phyloP scores from a whole-genome alignment of 2,329 filamentous ascomycete genomes.

The Alternaria solani region DNA sequence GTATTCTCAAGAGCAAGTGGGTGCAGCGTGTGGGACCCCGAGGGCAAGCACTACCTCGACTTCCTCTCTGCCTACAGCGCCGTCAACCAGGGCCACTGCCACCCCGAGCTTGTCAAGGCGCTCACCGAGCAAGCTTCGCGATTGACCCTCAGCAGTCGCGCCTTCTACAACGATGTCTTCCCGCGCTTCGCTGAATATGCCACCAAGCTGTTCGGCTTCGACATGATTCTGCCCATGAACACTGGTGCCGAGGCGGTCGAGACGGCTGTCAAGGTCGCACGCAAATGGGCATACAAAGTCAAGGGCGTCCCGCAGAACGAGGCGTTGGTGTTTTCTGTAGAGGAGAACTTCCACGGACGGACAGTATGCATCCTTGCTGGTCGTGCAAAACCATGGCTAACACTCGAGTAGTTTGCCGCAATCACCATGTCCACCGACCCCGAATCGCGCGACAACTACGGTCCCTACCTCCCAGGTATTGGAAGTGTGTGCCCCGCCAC shows the following conservation, averaged over 20 bases:
- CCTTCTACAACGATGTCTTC: conserved; percentile 99
- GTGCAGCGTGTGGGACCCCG: conserved; percentile 94
- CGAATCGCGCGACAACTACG: conserved; percentile 96
- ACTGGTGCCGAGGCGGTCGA: conserved; percentile 96
- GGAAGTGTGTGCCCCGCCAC: conserved; percentile 80
- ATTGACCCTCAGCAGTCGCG: conserved; percentile 89
- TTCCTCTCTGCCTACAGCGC: conserved; percentile 98
- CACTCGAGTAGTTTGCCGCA: conserved; percentile 76
- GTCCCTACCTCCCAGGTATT: conserved; percentile 90
- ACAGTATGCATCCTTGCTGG: conserved; percentile 69
- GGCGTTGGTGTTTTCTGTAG: conserved; percentile 82
- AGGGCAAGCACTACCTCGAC: conserved; percentile 90
- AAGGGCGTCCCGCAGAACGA: conserved; percentile 87
- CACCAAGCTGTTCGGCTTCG: conserved; percentile 87
- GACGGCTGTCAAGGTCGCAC: conserved; percentile 93
- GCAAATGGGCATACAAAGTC: conserved; percentile 98
- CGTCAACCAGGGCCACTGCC: conserved; percentile 97
- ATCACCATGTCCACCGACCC: conserved; percentile 95
- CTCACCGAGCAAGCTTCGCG: conserved; percentile 88
- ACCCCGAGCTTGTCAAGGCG: conserved; percentile 92
- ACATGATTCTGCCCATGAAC: conserved; percentile 99
- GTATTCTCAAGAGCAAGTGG: conserved; percentile 82
- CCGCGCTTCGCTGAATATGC: conserved; percentile 94
- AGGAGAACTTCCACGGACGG: conserved; percentile 95
- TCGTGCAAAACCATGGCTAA: conserved; percentile 20